phyloP scores from a whole-genome alignment of 768 basidiomycete species.

The Naganishia vishniacii region DNA sequence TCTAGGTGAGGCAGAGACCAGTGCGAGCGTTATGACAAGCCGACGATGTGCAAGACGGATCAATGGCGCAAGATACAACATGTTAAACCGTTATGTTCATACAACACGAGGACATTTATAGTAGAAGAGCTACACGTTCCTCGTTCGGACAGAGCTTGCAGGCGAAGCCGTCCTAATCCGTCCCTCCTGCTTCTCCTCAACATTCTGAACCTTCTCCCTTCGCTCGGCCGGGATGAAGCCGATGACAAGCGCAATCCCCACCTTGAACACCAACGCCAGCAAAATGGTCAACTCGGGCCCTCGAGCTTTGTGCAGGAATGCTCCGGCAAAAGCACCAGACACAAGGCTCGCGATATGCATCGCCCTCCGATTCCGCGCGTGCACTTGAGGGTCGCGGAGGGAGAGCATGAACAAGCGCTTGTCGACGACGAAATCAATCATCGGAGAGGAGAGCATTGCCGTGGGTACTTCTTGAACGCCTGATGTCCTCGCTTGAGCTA shows the following conservation, averaged over 20 bases:
- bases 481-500: constrained; percentile 14
- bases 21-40: no score
- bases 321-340: constrained; percentile 9
- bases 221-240: not conserved
- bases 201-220: not conserved
- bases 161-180: not conserved
- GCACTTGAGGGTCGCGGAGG: not conserved
- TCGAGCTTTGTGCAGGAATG: constrained; percentile 13
- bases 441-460: constrained; percentile 21
- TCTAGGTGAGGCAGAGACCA: no score
- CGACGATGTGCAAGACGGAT: no score
- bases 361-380: constrained; percentile 19
- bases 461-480: constrained; percentile 23
- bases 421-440: constrained; percentile 21
- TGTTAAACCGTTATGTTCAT: not conserved
- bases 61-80: no score
- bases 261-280: not conserved
- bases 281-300: constrained; percentile 2
- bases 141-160: not conserved
- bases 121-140: not conserved
- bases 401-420: not conserved
- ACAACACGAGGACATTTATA: not conserved
- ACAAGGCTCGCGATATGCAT: constrained; percentile 9
- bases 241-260: not conserved
- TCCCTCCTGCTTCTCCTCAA: not conserved